phyloP scores from a whole-genome alignment of 108 stramenopile genomes.

The Pseudonitzschia multiseries region DNA sequence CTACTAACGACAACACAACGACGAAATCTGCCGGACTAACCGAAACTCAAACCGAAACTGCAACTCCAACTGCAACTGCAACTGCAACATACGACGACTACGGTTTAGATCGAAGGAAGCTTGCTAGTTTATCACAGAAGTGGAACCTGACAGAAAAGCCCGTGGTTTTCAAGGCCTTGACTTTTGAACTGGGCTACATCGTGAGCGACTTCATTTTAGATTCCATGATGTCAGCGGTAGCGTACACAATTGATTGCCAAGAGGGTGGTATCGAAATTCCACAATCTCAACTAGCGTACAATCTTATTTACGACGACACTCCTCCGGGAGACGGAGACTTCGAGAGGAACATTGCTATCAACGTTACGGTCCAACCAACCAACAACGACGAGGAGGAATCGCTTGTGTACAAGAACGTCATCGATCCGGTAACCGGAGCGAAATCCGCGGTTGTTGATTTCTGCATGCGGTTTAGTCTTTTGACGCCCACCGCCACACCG shows the following conservation, averaged over 20 bases:
- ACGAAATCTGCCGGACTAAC: too few relatives aligned
- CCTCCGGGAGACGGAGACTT: conserved; percentile 35
- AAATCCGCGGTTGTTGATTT: neutral
- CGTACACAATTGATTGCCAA: conserved; percentile 3
- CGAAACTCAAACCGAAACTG: too few relatives aligned
- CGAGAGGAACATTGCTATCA: neutral
- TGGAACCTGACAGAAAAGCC: neutral
- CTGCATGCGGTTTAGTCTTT: neutral
- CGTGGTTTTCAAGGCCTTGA: neutral
- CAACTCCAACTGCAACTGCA: too few relatives aligned
- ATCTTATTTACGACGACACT: conserved; percentile 55
- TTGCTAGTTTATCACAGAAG: neutral
- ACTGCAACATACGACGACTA: neutral
- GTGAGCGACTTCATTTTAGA: conserved; percentile 8
- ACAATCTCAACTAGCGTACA: conserved; percentile 41
- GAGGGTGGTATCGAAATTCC: conserved; percentile 1
- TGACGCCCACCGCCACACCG: neutral
- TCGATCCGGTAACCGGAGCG: neutral
- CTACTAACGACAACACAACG: too few relatives aligned
- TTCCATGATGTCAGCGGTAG: neutral
- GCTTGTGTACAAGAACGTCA: neutral
- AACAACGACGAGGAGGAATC: neutral
- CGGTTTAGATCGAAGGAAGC: neutral
- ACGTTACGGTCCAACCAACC: neutral
- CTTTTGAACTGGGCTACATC: neutral